Evolutionary conservation across 1,284 basidiomycete genomes (phyloP).

Genomic region (Austroboletus novae-zelandiae): DNA sequence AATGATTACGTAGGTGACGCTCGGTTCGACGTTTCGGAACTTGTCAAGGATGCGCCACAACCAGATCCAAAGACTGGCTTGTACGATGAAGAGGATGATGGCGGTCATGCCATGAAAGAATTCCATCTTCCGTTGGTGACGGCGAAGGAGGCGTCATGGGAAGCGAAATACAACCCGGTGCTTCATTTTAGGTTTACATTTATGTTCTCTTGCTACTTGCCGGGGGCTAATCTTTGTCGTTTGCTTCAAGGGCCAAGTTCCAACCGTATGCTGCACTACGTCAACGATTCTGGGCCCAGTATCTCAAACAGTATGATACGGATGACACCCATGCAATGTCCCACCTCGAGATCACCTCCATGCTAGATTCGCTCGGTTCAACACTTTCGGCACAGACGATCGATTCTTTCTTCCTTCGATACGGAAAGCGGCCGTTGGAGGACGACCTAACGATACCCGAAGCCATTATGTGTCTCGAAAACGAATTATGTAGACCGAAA

Average conservation of each 20-base stretch:
- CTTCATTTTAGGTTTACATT: conserved; percentile 55
- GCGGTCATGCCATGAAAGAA: conserved; percentile 62
- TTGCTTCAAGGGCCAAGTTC: conserved; percentile 75
- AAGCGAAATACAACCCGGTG: conserved; percentile 59
- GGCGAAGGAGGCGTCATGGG: conserved; percentile 59
- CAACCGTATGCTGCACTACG: conserved; percentile 92
- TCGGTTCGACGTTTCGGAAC: conserved; percentile 64
- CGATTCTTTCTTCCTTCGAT: conserved; percentile 75
- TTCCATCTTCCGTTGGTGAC: conserved; percentile 57
- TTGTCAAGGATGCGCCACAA: conserved; percentile 72
- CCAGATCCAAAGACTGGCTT: conserved; percentile 72
- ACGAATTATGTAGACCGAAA: conserved; percentile 69
- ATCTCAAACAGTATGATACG: conserved; percentile 87
- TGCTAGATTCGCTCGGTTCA: conserved; percentile 96
- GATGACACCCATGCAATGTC: conserved; percentile 83
- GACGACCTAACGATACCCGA: conserved; percentile 82
- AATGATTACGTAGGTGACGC: conserved; percentile 87
- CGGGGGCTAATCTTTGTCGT: conserved; percentile 7
- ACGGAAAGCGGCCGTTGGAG: conserved; percentile 61
- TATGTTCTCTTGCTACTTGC: neutral
- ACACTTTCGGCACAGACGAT: conserved; percentile 84
- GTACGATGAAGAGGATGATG: conserved; percentile 46
- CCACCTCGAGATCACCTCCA: conserved; percentile 87
- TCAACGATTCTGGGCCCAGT: conserved; percentile 90
- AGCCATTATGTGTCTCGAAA: conserved; percentile 77